Conservation (phyloP, 2,329 filamentous ascomycete species). For the Aureobasidium musti region DNA sequence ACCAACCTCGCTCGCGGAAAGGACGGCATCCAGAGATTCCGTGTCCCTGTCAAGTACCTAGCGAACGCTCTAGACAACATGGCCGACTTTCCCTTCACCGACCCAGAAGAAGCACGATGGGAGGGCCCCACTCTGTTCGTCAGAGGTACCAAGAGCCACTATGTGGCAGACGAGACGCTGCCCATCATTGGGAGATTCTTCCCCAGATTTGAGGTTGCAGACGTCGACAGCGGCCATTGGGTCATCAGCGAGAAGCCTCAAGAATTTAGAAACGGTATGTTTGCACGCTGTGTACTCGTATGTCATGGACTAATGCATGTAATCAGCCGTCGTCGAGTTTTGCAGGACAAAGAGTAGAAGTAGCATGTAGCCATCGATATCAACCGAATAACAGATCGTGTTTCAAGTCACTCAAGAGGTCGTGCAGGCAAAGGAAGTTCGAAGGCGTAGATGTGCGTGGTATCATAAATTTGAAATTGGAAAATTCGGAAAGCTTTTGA, state of each 20-base stretch:
- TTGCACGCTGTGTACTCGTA: background rate
- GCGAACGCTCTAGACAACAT: constrained; percentile 69
- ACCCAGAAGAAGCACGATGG: constrained; percentile 68
- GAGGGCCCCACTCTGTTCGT: constrained; percentile 80
- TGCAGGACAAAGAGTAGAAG: constrained; percentile 53
- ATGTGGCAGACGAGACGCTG: constrained; percentile 77
- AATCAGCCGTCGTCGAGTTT: constrained; percentile 64
- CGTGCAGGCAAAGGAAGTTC: background rate
- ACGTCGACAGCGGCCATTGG: constrained; percentile 83
- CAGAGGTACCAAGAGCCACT: constrained; percentile 72
- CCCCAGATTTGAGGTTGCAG: constrained; percentile 69
- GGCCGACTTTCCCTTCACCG: constrained; percentile 84
- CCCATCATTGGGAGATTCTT: constrained; percentile 83
- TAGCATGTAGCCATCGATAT: background rate
- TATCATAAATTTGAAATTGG: constrained; percentile 29
- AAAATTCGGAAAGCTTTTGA: constrained; percentile 27
- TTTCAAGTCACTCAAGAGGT: background rate
- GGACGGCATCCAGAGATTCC: constrained; percentile 66
- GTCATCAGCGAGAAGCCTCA: constrained; percentile 85
- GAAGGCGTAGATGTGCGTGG: constrained; percentile 8
- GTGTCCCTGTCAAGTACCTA: constrained; percentile 74
- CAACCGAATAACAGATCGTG: background rate
- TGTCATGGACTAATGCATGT: constrained; percentile 10
- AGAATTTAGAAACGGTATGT: constrained; percentile 70
- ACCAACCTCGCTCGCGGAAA: constrained; percentile 70